These are phyloP conservation scores for Alternaria viburni DNA, from an alignment of 2,329 filamentous ascomycete species.

Conservation along the genomic window DNA sequence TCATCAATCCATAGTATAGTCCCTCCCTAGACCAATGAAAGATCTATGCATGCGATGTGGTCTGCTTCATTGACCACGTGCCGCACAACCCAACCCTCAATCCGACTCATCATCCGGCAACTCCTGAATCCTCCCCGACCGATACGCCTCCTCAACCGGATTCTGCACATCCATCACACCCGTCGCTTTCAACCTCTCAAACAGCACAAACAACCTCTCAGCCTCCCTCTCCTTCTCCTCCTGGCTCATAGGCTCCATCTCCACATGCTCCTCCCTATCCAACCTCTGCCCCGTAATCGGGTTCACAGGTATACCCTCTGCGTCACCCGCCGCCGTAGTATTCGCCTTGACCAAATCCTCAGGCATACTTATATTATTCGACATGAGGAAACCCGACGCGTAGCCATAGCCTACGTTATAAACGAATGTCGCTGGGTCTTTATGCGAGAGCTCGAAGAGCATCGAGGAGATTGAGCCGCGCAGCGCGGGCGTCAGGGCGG, in stretches of 20 bases:
- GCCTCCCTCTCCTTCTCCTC: conserved; percentile 94
- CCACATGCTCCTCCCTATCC: conserved; percentile 67
- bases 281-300: conserved; percentile 86
- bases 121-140: conserved; percentile 74
- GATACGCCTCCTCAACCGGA: conserved; percentile 72
- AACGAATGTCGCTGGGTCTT: conserved; percentile 79
- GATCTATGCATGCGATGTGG: no score
- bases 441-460: conserved; percentile 85
- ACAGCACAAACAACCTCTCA: conserved; percentile 86
- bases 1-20: not conserved
- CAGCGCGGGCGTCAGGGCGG: conserved; percentile 72
- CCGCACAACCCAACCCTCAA: not conserved
- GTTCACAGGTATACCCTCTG: conserved; percentile 63
- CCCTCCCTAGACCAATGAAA: no score
- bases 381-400: conserved; percentile 87
- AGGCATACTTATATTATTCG: conserved; percentile 80
- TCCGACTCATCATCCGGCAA: conserved; percentile 59
- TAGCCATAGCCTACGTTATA: conserved; percentile 94
- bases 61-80: no score
- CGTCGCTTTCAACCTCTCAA: conserved; percentile 79
- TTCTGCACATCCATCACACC: conserved; percentile 81
- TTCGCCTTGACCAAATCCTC: conserved; percentile 66
- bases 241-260: conserved; percentile 77
- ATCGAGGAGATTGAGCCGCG: conserved; percentile 77
- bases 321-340: conserved; percentile 36